Percentiles rank a stretch among this genome's conserved stretches.
Conservation (phyloP, 148 eudicot species). For the Heliamphora exappendiculata region DNA sequence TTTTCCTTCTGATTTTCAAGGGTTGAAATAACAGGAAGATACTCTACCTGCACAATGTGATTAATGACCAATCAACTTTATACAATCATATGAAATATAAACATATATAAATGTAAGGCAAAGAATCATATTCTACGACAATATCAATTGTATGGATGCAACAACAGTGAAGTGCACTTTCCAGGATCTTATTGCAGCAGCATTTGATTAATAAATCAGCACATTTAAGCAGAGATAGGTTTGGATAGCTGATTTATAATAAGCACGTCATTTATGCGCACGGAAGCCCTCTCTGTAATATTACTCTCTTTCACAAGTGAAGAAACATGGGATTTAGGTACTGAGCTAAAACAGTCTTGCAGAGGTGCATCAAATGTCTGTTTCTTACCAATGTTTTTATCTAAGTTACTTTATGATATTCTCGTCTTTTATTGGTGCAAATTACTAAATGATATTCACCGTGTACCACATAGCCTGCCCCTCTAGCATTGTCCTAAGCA, state of each 20-base stretch:
- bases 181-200: background rate
- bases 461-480: background rate
- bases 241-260: background rate
- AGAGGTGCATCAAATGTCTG: background rate
- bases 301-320: background rate
- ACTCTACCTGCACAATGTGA: constrained; percentile 54
- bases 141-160: background rate
- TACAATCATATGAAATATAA: background rate
- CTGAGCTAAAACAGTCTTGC: background rate
- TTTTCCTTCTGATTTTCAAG: constrained; percentile 56
- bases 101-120: background rate
- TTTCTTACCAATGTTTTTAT: background rate
- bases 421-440: too few species aligned
- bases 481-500: background rate
- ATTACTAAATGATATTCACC: too few species aligned
- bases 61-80: background rate
- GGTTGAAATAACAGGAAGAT: constrained; percentile 70
- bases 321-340: background rate
- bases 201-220: background rate
- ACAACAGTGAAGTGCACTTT: background rate
- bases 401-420: background rate
- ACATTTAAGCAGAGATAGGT: background rate
- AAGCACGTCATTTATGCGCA: background rate
- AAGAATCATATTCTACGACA: background rate
- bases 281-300: background rate